Percentiles rank a stretch among this genome's conserved stretches.
These are phyloP conservation scores for Helenozyma baotianmanensis DNA, from an alignment of 805 yeast species.

Conservation along the genomic window DNA sequence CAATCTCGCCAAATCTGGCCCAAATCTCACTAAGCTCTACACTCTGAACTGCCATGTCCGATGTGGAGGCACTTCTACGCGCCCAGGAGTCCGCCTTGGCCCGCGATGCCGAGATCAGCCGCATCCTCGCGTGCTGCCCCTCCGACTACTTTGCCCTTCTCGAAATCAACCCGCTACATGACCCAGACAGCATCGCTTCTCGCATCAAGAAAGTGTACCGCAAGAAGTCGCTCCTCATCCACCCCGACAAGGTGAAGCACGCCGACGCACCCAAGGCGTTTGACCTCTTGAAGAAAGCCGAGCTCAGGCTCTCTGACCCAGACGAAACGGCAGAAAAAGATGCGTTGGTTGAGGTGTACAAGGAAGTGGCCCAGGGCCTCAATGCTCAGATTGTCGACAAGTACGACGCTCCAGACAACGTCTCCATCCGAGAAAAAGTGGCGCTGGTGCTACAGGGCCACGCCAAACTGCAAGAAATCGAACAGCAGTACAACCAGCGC, in stretches of 20 bases:
- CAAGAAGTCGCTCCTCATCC: constrained; percentile 58
- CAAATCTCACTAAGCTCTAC: too few species aligned
- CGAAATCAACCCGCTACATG: constrained; percentile 33
- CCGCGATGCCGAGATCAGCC: constrained; percentile 50
- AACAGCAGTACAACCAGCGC: constrained; percentile 21
- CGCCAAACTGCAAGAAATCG: constrained; percentile 23
- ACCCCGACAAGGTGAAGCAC: constrained; percentile 61
- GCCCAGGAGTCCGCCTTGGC: constrained; percentile 24
- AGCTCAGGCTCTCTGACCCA: constrained; percentile 25
- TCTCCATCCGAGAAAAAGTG: constrained; percentile 33
- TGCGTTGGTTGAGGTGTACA: constrained; percentile 27
- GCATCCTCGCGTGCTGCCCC: constrained; percentile 45
- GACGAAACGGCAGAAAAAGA: constrained; percentile 12
- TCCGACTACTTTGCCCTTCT: constrained; percentile 55
- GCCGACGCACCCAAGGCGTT: constrained; percentile 62
- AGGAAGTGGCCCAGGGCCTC: constrained; percentile 14
- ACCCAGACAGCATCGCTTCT: constrained; percentile 28
- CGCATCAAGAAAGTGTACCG: constrained; percentile 47
- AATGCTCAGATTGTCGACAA: constrained; percentile 1
- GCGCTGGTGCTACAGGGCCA: constrained; percentile 42
- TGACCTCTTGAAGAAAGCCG: constrained; percentile 54
- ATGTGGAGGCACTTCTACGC: constrained; percentile 9
- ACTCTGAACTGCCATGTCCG: constrained; percentile 10
- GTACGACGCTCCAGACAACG: constrained; percentile 23
- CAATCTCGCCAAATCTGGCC: too few species aligned